Evolutionary conservation across 1,139 yeast species (phyloP), one percentile per base, ranked within the genome.

Genomic region (Hyphopichia fennica): DNA sequence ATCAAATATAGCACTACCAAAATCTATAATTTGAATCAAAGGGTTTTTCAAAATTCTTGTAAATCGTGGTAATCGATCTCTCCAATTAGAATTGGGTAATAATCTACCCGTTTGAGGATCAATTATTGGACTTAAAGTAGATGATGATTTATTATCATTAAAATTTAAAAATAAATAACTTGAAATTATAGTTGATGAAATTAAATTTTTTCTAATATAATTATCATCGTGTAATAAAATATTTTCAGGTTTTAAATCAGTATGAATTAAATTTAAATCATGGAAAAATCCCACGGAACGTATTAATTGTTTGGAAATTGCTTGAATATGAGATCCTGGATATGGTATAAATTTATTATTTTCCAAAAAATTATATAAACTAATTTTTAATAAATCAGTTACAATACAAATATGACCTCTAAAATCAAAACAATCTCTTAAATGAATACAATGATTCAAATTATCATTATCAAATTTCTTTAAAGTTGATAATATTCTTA

Each of bases 211-310:
- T 46, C 67, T 65, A 15, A 52, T 50, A 49, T 57, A 78, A 1
- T 75, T 61, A 52, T 78, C 85, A 52, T 84, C 86, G 44, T 84
- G 81, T 30, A 95, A 70, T 34, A 95, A 65, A 37, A 93, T 87
- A 61, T 95, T 95, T 62, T 95, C 99, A 0, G 99, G 99, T 62
- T 89, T 89, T 52, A 89, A 71, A 61, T 95, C 99, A 0, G 99
- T 95, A 63, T 95, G 99, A 41, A 95, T 89, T 43, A 95, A 74
- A 44, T 86, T 87, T 56, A 93, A 71, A 57, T 88, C 96, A 62
- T 93, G 99, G 45, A 95, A 69, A 57, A 87, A 93, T 1, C 95
- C 87, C 31, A 93, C 96, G 1, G 95, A 84, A 47, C 91, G 74
- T 27, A 95, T 75, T 45, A 95, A 66, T 63, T 95, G 99, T 57